Base-by-base conservation (phyloP, 768 basidiomycete species). In the Imleria badia region DNA sequence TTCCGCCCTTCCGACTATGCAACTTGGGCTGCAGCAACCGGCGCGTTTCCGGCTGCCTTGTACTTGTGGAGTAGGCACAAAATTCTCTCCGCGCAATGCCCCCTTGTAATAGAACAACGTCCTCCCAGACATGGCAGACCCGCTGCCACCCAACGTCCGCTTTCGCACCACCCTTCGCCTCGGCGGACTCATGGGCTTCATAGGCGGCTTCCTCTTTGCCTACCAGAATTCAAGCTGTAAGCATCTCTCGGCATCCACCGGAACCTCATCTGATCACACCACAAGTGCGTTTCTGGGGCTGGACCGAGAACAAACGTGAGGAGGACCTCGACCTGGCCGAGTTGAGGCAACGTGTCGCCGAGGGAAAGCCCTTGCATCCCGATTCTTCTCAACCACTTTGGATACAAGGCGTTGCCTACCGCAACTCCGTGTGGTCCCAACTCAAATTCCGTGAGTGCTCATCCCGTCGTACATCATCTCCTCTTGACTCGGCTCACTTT, bases 391-490 rank as follows among this genome's bases (percentile, higher is more conserved):
- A 97, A 66, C 87, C 89, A 11, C 76, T 72, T 45, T 95, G 92
- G 87, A 84, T 97, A 42, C 94, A 97, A 73, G 85, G 80, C 52
- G 83, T 87, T 51, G 94, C 96, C 34, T 81, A 85, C 71, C 79
- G 89, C 62, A 98, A 98, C 77, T 95, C 92, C 12, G 86, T 80
- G 13, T 96, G 86, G 79, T 91, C 90, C n/a, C 93, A 95, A 71
- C 82, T 97, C 62, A 96, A 95, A 73, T 89, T 97, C 69, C 80
- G 90, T 90, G 69, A 70, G 86, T 78, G 41, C n/a, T 53, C 42
- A 34, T 17, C 8, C 47, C 45, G 45, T 66, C 13, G 53, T 38
- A 48, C 36, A 17, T 45, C 33, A 33, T 41, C 19, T 39, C 29
- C 22, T 22, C 38, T 23, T 63, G 26, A 63, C 40, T 51, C 66